Conservation (phyloP, 768 basidiomycete species). For the Pleurotus salmoneostramineus region DNA sequence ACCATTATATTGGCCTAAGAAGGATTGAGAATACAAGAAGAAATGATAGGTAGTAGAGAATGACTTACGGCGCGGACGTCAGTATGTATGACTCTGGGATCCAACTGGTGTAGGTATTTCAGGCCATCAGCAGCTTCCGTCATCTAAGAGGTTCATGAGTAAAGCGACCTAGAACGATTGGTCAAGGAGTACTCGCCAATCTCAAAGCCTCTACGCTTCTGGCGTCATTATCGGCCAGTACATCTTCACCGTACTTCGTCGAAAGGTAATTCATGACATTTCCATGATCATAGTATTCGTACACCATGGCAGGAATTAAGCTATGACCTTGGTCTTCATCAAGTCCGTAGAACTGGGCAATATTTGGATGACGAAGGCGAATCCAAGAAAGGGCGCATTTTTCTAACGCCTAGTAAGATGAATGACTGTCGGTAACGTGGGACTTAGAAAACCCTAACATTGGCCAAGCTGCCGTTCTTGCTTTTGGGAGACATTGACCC, state of each 20-base stretch:
- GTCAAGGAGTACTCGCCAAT: neutral
- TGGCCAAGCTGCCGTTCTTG: no score
- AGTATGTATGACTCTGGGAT: slow-evolving; percentile 18
- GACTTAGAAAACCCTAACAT: no score
- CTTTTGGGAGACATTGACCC: no score
- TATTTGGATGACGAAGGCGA: slow-evolving; percentile 16
- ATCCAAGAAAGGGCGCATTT: slow-evolving; percentile 10
- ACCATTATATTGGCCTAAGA: slow-evolving; percentile 25
- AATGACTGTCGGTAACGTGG: no score
- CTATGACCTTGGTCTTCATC: slow-evolving; percentile 7
- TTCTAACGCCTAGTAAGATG: neutral
- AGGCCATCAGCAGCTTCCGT: slow-evolving; percentile 19
- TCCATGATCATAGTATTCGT: slow-evolving; percentile 17
- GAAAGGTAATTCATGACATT: slow-evolving; percentile 19
- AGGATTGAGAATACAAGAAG: neutral
- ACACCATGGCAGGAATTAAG: slow-evolving; percentile 21
- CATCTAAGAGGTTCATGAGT: slow-evolving; percentile 5
- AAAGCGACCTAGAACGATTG: neutral
- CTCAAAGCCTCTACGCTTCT: neutral
- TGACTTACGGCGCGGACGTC: slow-evolving; percentile 20
- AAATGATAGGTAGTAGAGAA: neutral
- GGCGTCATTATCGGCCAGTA: neutral
- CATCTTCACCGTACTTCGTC: neutral
- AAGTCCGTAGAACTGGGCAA: slow-evolving; percentile 17
- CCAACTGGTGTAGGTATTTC: slow-evolving; percentile 17